Conservation (phyloP, 805 yeast genomes). For the Myxozyma monticola region DNA sequence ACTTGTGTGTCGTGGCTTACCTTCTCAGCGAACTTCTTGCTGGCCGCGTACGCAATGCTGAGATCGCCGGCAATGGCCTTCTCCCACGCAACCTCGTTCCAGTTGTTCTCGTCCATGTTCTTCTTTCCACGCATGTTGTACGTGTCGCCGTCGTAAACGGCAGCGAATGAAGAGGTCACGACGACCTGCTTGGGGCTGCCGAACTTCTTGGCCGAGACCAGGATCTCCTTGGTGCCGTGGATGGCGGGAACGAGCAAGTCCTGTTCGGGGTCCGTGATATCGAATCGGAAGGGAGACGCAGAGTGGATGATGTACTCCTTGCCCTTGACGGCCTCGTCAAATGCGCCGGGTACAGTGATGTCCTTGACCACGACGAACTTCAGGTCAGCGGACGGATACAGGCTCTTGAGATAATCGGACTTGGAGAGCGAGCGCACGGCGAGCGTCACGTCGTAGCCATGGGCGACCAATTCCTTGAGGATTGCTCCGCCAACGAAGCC, state of each 20-base stretch:
- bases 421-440: conserved; percentile 47
- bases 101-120: conserved; percentile 39
- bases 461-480: conserved; percentile 41
- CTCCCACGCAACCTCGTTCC: conserved; percentile 57
- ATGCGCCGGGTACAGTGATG: conserved; percentile 44
- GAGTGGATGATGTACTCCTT: conserved; percentile 43
- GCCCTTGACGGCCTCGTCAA: conserved; percentile 48
- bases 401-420: conserved; percentile 40
- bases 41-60: conserved; percentile 24
- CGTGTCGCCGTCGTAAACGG: conserved; percentile 41
- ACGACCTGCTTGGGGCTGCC: conserved; percentile 49
- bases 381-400: conserved; percentile 40
- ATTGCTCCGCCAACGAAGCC: conserved; percentile 53
- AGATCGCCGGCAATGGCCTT: conserved; percentile 44
- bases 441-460: conserved; percentile 48
- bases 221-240: conserved; percentile 47
- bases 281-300: conserved; percentile 43
- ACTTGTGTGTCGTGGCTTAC: background rate
- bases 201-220: conserved; percentile 42
- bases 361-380: conserved; percentile 37
- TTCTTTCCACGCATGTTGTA: conserved; percentile 17
- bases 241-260: conserved; percentile 51
- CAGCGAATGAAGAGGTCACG: conserved; percentile 56
- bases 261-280: conserved; percentile 40
- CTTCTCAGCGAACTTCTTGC: conserved; percentile 27